Conservation (phyloP, 1,284 basidiomycete genomes). For the Agroathelia rolfsii region DNA sequence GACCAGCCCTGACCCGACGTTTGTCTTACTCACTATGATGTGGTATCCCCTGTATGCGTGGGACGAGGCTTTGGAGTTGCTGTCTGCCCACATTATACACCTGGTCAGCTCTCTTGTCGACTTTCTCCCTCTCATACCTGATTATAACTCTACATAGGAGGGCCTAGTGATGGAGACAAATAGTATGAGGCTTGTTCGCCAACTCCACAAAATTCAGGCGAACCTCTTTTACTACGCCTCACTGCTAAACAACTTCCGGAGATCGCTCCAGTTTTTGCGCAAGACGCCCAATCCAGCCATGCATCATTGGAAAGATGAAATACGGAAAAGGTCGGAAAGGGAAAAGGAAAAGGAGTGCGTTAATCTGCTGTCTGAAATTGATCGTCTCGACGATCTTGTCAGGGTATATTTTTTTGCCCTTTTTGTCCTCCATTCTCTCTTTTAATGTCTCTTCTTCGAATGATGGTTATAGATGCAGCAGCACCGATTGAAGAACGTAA, state of each 20-base stretch:
- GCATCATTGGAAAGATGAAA: no score
- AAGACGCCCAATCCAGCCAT: no score
- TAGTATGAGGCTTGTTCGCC: slow-evolving; percentile 11
- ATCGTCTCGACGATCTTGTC: slow-evolving; percentile 4
- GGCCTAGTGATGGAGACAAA: slow-evolving; percentile 4
- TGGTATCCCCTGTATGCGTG: slow-evolving; percentile 50
- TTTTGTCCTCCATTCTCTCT: no score
- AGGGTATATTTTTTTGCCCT: no score
- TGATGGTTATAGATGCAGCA: slow-evolving; percentile 6
- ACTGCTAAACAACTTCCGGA: no score
- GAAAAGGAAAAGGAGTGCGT: slow-evolving; percentile 8
- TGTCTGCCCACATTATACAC: slow-evolving; percentile 34
- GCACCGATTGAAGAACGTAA: slow-evolving; percentile 9
- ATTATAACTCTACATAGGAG: slow-evolving; percentile 5
- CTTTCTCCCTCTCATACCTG: neutral
- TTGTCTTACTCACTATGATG: slow-evolving; percentile 36
- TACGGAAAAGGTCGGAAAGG: neutral
- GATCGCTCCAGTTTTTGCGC: no score
- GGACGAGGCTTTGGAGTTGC: slow-evolving; percentile 40
- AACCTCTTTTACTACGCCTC: no score
- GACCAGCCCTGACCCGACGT: slow-evolving; percentile 36
- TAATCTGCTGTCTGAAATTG: slow-evolving; percentile 9
- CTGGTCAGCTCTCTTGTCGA: slow-evolving; percentile 31
- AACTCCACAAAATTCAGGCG: no score
- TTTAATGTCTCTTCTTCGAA: no score